Conservation (phyloP, 371 early-diverging fungal species). For the Mycotypha africana region DNA sequence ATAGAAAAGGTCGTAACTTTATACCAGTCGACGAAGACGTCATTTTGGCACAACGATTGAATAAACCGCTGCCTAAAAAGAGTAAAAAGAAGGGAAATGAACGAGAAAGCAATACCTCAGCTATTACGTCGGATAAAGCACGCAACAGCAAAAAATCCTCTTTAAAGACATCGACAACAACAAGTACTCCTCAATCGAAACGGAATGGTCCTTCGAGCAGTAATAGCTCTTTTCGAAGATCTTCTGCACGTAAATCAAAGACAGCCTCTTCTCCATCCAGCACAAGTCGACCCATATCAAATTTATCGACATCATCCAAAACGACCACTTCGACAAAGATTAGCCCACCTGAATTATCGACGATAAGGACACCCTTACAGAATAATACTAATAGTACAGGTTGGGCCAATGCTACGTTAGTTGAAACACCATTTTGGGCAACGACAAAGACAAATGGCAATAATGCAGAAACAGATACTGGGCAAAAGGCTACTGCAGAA, state of each 20-base stretch:
- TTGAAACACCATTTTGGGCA: constrained; percentile 21
- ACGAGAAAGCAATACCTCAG: too few species aligned
- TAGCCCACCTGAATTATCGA: too few species aligned
- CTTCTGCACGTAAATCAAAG: background rate
- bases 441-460: too few species aligned
- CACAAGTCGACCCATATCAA: too few species aligned
- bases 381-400: background rate
- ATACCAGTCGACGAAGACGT: constrained; percentile 19
- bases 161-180: too few species aligned
- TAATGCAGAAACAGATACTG: too few species aligned
- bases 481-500: too few species aligned
- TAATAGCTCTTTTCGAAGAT: too few species aligned
- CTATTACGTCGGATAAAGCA: too few species aligned
- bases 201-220: too few species aligned
- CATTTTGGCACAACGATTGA: constrained; percentile 14
- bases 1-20: constrained; percentile 18
- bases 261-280: background rate
- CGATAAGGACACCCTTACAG: background rate
- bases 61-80: constrained; percentile 7
- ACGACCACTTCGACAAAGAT: background rate
- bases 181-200: too few species aligned
- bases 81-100: background rate
- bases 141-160: too few species aligned
- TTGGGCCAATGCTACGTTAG: constrained; percentile 7
- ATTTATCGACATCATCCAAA: background rate